phyloP scores from a whole-genome alignment of 371 early-diverging fungal genomes.

The Zychaea mexicana region DNA sequence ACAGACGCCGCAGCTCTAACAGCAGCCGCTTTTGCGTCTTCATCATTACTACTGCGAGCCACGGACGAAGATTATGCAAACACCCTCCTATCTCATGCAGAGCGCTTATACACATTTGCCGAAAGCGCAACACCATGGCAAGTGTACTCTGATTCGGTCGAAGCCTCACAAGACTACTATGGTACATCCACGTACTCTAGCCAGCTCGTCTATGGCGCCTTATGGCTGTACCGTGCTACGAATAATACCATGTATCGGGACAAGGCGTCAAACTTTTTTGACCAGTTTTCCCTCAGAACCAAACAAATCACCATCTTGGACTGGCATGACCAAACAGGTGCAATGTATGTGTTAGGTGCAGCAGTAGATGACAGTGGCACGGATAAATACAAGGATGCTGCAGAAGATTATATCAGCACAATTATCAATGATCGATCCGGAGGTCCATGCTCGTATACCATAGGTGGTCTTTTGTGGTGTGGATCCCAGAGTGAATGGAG shows the following conservation, averaged over 20 bases:
- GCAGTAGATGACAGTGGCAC: conserved; percentile 10
- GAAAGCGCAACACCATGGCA: conserved; percentile 52
- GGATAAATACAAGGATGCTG: conserved; percentile 19
- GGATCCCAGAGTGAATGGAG: conserved; percentile 48
- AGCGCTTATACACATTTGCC: conserved; percentile 47
- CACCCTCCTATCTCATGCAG: conserved; percentile 27
- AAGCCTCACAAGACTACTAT: conserved; percentile 46
- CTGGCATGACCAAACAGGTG: conserved; percentile 46
- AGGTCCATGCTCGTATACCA: conserved; percentile 47
- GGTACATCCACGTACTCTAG: conserved; percentile 46
- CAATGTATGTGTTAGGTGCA: conserved; percentile 42
- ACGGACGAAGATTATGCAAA: conserved; percentile 53
- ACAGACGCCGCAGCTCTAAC: conserved; percentile 64
- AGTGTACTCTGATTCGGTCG: conserved; percentile 49
- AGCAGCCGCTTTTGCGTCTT: conserved; percentile 65
- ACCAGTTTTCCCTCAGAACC: conserved; percentile 10
- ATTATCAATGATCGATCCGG: conserved; percentile 19
- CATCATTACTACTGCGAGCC: conserved; percentile 55
- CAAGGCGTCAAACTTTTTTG: conserved; percentile 23
- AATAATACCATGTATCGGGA: conserved; percentile 34
- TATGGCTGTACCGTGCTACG: conserved; percentile 60
- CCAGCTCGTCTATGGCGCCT: conserved; percentile 56
- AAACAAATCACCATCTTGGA: conserved; percentile 21
- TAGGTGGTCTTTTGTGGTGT: conserved; percentile 60
- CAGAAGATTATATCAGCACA: conserved; percentile 22